These are phyloP conservation scores for Lippia alba DNA, from an alignment of 305 asterid genomes.

Conservation along the genomic window DNA sequence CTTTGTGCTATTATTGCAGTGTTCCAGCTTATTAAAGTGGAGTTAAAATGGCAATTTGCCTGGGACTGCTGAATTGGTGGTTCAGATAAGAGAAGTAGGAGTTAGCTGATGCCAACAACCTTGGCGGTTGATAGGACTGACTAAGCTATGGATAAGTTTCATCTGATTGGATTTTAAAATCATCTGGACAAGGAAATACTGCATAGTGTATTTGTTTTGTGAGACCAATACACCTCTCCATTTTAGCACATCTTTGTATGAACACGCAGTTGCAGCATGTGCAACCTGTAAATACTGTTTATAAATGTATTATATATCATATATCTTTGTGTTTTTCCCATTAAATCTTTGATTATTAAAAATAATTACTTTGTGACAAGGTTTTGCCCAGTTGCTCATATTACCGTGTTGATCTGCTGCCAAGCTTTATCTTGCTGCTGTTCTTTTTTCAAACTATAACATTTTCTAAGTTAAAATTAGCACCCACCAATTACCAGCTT, in stretches of 20 bases:
- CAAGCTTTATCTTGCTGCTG: slow-evolving; percentile 8
- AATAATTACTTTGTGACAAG: slow-evolving; percentile 32
- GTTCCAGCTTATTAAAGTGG: slow-evolving; percentile 75
- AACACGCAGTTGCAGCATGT: slow-evolving; percentile 55
- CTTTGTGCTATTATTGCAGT: slow-evolving; percentile 84
- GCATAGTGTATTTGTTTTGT: slow-evolving; percentile 54
- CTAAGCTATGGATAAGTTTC: slow-evolving; percentile 60
- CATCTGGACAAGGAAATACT: slow-evolving; percentile 50
- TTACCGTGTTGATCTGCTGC: slow-evolving; percentile 18
- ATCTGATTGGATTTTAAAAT: slow-evolving; percentile 54
- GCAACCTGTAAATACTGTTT: slow-evolving; percentile 53
- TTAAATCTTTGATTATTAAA: slow-evolving; percentile 27
- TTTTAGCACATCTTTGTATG: slow-evolving; percentile 52
- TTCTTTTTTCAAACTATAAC: slow-evolving; percentile 24
- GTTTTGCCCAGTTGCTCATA: slow-evolving; percentile 33
- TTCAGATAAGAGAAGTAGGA: slow-evolving; percentile 83
- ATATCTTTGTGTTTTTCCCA: slow-evolving; percentile 41
- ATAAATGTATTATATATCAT: slow-evolving; percentile 49
- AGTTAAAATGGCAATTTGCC: slow-evolving; percentile 71
- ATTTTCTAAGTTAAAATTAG: slow-evolving; percentile 20
- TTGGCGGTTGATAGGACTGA: slow-evolving; percentile 71
- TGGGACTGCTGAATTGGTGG: slow-evolving; percentile 88
- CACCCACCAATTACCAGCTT: slow-evolving; percentile 9
- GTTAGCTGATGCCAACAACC: slow-evolving; percentile 83
- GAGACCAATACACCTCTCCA: slow-evolving; percentile 49